Conservation (phyloP, 495 filamentous ascomycete genomes). For the Penicillium canariense region DNA sequence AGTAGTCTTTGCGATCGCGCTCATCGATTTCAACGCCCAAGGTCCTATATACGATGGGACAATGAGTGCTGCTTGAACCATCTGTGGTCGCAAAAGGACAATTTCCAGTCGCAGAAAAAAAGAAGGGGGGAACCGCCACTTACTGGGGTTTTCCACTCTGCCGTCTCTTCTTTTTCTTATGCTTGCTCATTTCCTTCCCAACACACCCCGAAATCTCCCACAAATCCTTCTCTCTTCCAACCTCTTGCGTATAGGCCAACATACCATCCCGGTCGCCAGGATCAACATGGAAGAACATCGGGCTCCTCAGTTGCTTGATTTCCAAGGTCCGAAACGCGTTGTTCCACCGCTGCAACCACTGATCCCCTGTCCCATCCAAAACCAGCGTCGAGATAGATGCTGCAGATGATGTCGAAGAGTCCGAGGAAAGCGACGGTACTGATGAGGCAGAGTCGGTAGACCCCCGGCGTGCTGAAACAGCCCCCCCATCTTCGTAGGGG, state of each 20-base stretch:
- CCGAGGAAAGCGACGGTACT: conserved; percentile 23
- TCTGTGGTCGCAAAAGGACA: too few relatives aligned
- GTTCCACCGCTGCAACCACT: conserved; percentile 60
- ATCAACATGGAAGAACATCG: conserved; percentile 68
- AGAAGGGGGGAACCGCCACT: conserved; percentile 5
- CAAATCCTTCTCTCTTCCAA: conserved; percentile 48
- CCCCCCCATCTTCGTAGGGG: conserved; percentile 17
- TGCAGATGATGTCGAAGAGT: conserved; percentile 32
- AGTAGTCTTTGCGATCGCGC: conserved; percentile 64
- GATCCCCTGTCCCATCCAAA: conserved; percentile 49
- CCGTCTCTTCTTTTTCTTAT: conserved; percentile 58
- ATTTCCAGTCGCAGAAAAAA: too few relatives aligned
- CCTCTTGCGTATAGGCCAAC: conserved; percentile 55
- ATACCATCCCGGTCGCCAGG: conserved; percentile 62
- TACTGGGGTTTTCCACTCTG: conserved; percentile 31
- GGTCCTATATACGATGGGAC: conserved; percentile 16
- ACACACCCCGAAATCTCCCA: conserved; percentile 59
- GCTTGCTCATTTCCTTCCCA: conserved; percentile 63
- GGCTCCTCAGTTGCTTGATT: conserved; percentile 60
- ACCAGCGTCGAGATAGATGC: conserved; percentile 36
- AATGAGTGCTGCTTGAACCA: not conserved
- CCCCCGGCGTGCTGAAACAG: conserved; percentile 5
- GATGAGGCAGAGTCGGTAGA: conserved; percentile 31
- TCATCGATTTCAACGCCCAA: conserved; percentile 54
- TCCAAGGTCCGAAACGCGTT: conserved; percentile 53